Percentiles rank a stretch among this genome's conserved stretches.
Conservation (phyloP, 148 eudicot genomes). For the Diospyros lotus region DNA sequence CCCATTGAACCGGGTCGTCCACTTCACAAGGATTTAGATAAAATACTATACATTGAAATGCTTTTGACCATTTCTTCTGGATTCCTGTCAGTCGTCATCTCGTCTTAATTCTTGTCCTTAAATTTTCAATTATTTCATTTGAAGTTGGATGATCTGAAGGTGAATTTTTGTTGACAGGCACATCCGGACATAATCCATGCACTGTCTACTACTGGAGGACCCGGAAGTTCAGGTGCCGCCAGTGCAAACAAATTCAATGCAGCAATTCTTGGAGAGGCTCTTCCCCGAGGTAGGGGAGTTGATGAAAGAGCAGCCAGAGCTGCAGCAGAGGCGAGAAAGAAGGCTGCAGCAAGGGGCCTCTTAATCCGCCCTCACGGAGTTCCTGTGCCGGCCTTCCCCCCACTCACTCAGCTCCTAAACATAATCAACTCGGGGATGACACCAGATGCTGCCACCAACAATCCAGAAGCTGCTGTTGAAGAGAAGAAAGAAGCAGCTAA, state of each 20-base stretch:
- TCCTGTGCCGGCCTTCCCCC: conserved; percentile 53
- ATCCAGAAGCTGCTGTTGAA: conserved; percentile 19
- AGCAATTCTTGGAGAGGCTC: conserved; percentile 37
- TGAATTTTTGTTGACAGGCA: conserved; percentile 24
- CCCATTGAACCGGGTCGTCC: too few relatives aligned
- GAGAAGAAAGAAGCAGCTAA: conserved; percentile 23
- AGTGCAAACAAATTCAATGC: conserved; percentile 38
- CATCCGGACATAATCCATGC: conserved; percentile 50
- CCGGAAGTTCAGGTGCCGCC: conserved; percentile 29
- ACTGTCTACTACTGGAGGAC: conserved; percentile 60
- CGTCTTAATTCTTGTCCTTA: too few relatives aligned
- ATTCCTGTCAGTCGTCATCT: too few relatives aligned
- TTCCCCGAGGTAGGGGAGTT: conserved; percentile 65
- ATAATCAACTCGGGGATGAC: conserved; percentile 39
- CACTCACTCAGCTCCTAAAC: conserved; percentile 49
- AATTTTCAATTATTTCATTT: too few relatives aligned
- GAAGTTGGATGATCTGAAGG: background rate
- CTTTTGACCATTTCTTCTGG: too few relatives aligned
- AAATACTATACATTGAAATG: too few relatives aligned
- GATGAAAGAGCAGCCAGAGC: conserved; percentile 87
- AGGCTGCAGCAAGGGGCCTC: conserved; percentile 70
- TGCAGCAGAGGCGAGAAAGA: conserved; percentile 68
- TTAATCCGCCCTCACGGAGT: conserved; percentile 48
- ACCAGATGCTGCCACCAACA: conserved; percentile 25
- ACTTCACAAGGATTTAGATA: too few relatives aligned